Conservation (phyloP, 2,329 filamentous ascomycete species). For the Pestalotiopsis sp. region DNA sequence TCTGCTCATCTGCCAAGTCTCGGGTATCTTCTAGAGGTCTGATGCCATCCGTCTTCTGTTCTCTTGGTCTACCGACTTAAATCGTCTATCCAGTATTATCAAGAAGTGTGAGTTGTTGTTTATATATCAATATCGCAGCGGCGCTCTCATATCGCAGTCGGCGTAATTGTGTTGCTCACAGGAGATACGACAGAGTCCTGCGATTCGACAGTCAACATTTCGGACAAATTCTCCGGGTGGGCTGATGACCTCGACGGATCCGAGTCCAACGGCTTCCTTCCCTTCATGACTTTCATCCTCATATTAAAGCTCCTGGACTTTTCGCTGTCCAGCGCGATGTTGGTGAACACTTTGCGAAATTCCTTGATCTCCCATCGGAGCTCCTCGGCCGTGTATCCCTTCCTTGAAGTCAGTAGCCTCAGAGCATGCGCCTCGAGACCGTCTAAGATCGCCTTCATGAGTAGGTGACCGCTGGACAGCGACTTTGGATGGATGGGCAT, state of each 20-base stretch:
- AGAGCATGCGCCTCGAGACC: conserved; percentile 50
- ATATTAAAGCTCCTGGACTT: conserved; percentile 43
- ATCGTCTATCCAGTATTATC: background rate
- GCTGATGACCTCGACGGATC: background rate
- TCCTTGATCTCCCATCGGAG: conserved; percentile 49
- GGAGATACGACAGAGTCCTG: background rate
- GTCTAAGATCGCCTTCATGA: conserved; percentile 54
- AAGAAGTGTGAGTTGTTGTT: background rate
- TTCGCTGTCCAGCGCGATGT: conserved; percentile 47
- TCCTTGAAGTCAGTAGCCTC: conserved; percentile 52
- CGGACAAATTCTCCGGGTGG: background rate
- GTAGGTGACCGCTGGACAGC: conserved; percentile 52
- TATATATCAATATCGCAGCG: background rate
- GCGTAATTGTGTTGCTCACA: background rate
- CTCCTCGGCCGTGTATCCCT: conserved; percentile 52
- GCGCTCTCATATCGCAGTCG: background rate
- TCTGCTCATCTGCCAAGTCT: too few species aligned
- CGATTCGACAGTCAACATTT: background rate
- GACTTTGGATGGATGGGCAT: conserved; percentile 49
- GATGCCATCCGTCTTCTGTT: too few species aligned
- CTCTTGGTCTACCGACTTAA: background rate
- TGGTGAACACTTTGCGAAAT: conserved; percentile 49
- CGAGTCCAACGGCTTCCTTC: conserved; percentile 43
- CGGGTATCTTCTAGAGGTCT: too few species aligned
- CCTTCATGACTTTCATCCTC: conserved; percentile 50